phyloP scores from a whole-genome alignment of 2,329 filamentous ascomycete species.

The Macrophomina tecta region DNA sequence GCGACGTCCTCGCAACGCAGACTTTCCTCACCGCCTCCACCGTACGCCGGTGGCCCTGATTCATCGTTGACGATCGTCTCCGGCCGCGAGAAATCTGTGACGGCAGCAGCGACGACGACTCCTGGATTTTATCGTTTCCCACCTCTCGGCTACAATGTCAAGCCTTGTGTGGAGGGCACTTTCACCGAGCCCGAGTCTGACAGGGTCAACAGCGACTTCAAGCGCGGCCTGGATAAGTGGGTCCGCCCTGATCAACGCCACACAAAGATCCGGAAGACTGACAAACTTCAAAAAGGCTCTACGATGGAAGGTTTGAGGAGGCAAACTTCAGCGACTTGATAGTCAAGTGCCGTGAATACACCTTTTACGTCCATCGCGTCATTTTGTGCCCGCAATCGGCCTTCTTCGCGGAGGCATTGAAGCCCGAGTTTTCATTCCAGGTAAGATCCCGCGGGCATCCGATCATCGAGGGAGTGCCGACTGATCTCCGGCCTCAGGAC shows the following conservation, averaged over 20 bases:
- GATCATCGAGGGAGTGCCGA: background rate
- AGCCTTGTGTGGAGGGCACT: background rate
- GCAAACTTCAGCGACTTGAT: slow-evolving; percentile 1
- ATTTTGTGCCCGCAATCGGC: slow-evolving; percentile 3
- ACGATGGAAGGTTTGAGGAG: slow-evolving; percentile 1
- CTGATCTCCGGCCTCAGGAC: background rate
- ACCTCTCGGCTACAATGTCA: slow-evolving; percentile 6
- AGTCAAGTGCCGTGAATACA: background rate
- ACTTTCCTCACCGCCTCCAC: background rate
- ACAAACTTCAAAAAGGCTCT: background rate
- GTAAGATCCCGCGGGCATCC: background rate
- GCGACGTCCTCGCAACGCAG: background rate
- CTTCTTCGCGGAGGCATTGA: slow-evolving; percentile 8
- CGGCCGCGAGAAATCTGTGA: background rate
- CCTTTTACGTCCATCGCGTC: slow-evolving; percentile 1
- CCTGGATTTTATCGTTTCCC: slow-evolving; percentile 10
- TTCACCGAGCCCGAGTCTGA: background rate
- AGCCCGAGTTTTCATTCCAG: background rate
- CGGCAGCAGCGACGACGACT: background rate
- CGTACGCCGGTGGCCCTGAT: background rate
- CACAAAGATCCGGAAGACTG: background rate
- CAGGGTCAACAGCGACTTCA: slow-evolving; percentile 8
- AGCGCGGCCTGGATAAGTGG: slow-evolving; percentile 10
- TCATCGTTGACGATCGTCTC: background rate
- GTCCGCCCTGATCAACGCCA: background rate